Percentiles rank a stretch among this genome's conserved stretches.
Conservation (phyloP, 192 early-diverging fungal species). For the Chytriomyces sp. region DNA sequence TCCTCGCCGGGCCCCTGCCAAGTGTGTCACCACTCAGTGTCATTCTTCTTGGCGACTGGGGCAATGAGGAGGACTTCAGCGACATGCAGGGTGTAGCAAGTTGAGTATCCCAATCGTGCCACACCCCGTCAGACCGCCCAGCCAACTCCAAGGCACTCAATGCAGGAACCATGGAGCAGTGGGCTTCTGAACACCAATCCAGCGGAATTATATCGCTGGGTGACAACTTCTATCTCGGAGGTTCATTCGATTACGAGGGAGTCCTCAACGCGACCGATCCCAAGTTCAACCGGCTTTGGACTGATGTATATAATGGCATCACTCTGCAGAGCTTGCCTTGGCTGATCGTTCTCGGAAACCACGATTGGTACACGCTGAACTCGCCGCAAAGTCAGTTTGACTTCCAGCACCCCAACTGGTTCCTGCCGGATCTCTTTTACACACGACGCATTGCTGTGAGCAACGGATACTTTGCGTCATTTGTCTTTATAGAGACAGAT, state of each 20-base stretch:
- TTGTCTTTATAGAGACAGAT: constrained; percentile 34
- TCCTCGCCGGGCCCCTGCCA: no score
- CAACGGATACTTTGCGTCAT: constrained; percentile 15
- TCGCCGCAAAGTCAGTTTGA: neutral
- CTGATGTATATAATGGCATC: neutral
- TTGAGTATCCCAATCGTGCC: neutral
- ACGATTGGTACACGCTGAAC: constrained; percentile 24
- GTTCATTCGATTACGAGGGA: constrained; percentile 10
- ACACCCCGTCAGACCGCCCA: neutral
- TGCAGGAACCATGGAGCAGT: constrained; percentile 1
- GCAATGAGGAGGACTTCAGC: constrained; percentile 8
- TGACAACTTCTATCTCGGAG: constrained; percentile 22
- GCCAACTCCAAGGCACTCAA: neutral
- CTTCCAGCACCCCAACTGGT: constrained; percentile 4
- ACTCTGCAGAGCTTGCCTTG: constrained; percentile 14
- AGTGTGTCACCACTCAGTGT: neutral
- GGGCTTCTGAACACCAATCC: constrained; percentile 5
- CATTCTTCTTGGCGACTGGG: constrained; percentile 25
- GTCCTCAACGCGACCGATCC: constrained; percentile 6
- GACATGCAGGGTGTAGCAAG: constrained; percentile 6
- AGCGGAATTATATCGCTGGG: constrained; percentile 14
- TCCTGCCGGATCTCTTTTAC: constrained; percentile 26
- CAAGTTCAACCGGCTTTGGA: constrained; percentile 17
- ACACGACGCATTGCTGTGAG: neutral
- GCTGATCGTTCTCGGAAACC: constrained; percentile 25